These are phyloP conservation scores for Macrophomina tecta DNA, from an alignment of 2,329 filamentous ascomycete genomes.

Conservation along the genomic window DNA sequence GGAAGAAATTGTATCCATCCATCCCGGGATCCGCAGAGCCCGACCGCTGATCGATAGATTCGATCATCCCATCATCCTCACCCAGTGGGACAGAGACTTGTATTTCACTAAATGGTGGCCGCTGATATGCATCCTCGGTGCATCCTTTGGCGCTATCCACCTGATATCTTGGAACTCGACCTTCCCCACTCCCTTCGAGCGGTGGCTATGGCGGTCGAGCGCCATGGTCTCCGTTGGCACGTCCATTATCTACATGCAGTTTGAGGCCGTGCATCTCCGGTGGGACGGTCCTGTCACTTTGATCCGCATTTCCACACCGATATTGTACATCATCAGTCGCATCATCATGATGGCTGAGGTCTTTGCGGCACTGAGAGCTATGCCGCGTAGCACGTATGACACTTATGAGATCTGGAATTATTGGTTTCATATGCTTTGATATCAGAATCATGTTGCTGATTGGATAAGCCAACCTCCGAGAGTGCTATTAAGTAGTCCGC, in stretches of 20 bases:
- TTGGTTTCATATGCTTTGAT: not conserved
- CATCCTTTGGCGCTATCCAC: constrained; percentile 18
- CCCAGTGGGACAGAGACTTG: constrained; percentile 10
- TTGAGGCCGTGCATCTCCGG: not conserved
- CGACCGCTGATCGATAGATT: not conserved
- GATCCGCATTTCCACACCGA: not conserved
- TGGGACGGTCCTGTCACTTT: not conserved
- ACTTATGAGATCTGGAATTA: not conserved
- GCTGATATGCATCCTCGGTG: constrained; percentile 10
- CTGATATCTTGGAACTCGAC: constrained; percentile 9
- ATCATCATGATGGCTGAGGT: not conserved
- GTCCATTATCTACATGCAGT: not conserved
- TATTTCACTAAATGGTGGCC: constrained; percentile 21
- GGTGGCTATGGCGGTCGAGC: not conserved
- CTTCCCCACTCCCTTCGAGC: not conserved
- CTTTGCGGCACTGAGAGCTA: not conserved
- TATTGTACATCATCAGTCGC: not conserved
- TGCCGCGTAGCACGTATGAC: constrained; percentile 2
- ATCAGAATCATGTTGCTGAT: too few species aligned
- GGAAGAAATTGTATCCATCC: not conserved
- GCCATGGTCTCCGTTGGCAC: not conserved
- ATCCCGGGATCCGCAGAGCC: not conserved
- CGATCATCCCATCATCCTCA: constrained; percentile 10
- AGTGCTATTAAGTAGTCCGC: too few species aligned
- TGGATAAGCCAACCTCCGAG: too few species aligned